Percentiles rank a stretch among this genome's conserved stretches.
phyloP scores from a whole-genome alignment of 495 filamentous ascomycete species.

The Cercophora newfieldiana region DNA sequence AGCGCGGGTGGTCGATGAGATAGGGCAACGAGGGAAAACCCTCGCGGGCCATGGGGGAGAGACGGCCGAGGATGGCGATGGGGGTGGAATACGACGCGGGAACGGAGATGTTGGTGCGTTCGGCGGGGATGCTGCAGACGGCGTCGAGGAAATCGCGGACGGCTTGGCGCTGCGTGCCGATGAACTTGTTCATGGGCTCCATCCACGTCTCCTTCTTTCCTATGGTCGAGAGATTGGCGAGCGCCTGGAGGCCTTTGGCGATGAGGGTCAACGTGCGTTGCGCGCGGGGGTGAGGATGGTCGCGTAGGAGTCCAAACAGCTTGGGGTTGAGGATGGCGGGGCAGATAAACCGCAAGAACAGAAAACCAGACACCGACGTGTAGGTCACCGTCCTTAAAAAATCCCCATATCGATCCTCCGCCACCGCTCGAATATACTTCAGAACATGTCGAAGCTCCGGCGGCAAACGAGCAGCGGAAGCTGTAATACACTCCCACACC shows the following conservation, averaged over 20 bases:
- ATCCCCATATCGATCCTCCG: conserved; percentile 96
- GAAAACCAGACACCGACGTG: conserved; percentile 93
- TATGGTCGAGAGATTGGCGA: conserved; percentile 91
- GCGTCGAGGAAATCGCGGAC: conserved; percentile 87
- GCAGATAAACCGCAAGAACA: conserved; percentile 95
- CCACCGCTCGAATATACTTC: conserved; percentile 88
- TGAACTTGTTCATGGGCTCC: conserved; percentile 93
- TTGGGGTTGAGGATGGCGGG: conserved; percentile 96
- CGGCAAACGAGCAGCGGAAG: conserved; percentile 72
- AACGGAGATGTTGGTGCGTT: conserved; percentile 61
- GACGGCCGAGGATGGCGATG: conserved; percentile 80
- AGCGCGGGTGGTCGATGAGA: conserved; percentile 85
- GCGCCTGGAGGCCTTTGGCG: conserved; percentile 90
- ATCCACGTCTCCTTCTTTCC: conserved; percentile 98
- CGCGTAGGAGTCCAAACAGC: conserved; percentile 84
- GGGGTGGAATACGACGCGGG: conserved; percentile 92
- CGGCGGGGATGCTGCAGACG: conserved; percentile 77
- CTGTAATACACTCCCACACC: conserved; percentile 80
- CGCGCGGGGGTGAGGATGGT: conserved; percentile 82
- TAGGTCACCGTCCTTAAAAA: conserved; percentile 90
- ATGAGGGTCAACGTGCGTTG: conserved; percentile 92
- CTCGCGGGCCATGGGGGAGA: conserved; percentile 81
- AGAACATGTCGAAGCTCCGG: conserved; percentile 84
- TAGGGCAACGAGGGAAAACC: conserved; percentile 95
- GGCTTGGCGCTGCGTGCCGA: conserved; percentile 61